These are phyloP conservation scores for Ophiostoma ulmi DNA, from an alignment of 2,329 filamentous ascomycete genomes.

Conservation along the genomic window DNA sequence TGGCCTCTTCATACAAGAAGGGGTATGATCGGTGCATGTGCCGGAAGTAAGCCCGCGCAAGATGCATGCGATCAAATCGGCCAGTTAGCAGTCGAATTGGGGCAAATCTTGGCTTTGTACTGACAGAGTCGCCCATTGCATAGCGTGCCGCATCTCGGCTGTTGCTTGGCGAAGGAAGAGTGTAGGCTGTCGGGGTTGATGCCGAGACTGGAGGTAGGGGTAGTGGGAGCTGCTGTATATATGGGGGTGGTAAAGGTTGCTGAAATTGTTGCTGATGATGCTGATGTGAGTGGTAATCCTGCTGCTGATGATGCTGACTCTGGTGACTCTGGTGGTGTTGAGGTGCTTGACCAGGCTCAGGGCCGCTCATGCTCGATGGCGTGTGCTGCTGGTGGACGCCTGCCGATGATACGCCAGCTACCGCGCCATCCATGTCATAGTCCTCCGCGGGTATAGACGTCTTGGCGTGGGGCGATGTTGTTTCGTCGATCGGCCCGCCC, in stretches of 20 bases:
- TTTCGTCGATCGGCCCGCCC: neutral
- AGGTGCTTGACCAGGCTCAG: neutral
- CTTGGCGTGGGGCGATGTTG: neutral
- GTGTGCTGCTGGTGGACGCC: constrained; percentile 1
- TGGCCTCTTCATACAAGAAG: constrained; percentile 39
- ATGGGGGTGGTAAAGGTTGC: neutral
- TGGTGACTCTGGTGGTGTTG: neutral
- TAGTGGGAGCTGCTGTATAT: neutral
- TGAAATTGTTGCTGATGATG: neutral
- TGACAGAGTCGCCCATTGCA: constrained; percentile 10
- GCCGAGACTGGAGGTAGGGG: neutral
- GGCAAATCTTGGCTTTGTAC: constrained; percentile 4
- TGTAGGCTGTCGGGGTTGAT: constrained; percentile 16
- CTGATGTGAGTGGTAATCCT: neutral
- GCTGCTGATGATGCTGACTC: neutral
- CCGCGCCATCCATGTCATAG: neutral
- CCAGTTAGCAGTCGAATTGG: constrained; percentile 17
- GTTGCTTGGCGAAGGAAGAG: constrained; percentile 15
- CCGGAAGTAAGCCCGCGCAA: constrained; percentile 43
- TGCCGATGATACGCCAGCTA: neutral
- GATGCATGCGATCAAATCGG: constrained; percentile 26
- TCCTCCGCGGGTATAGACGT: neutral
- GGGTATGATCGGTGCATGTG: constrained; percentile 44
- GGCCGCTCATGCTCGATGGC: neutral
- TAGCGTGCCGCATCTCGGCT: constrained; percentile 17